Base-by-base conservation (phyloP, 768 basidiomycete species). In the Kwoniella europaea region DNA sequence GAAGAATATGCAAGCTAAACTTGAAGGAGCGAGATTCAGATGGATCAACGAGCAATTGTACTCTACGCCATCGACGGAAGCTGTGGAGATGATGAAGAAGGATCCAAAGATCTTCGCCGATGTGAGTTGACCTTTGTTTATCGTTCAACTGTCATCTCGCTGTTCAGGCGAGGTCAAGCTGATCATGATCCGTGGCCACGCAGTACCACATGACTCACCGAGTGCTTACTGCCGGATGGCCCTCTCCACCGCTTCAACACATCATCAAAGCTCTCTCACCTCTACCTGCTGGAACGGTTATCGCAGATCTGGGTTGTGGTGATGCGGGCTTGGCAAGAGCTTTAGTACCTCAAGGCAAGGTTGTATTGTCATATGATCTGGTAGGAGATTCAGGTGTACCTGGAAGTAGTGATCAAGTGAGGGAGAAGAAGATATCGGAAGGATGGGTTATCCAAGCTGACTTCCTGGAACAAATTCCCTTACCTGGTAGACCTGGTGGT, bases 151-250 rank as follows among this genome's bases (percentile, higher is more conserved):
- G 35, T 7, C 35, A 35, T 35, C 35, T 35, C n/a, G 1, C 20
- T n/a, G 29, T 61, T 4, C 3, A 59, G 50, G 29, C 43, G 56
- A 24, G 9, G 57, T 9, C 71, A 22, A 24, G 54, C 59, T 56
- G 18, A 63, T 22, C 3, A 12, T 52, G 20, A 24, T 72, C 12
- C 29, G 15, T 52, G 24, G 7, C n/a, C 12, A 13, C 9, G 55
- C 81, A 98, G 95, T 98, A 98, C 81, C 97, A 98, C 83, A 85
- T 85, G 54, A 94, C 95, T 3, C 98, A 98, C 85, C 89, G 94
- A 24, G 89, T 89, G 68, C 94, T 98, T 85, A 93, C 96, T 1
- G 88, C 90, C 63, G 89, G 90, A 2, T 98, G 97, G 97, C 96
- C 96, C 1, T 90, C 90, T 9, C 96, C 97, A 79, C 96, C 97